These are phyloP conservation scores for Candida verbasci DNA, from an alignment of 805 yeast species.

Conservation along the genomic window DNA sequence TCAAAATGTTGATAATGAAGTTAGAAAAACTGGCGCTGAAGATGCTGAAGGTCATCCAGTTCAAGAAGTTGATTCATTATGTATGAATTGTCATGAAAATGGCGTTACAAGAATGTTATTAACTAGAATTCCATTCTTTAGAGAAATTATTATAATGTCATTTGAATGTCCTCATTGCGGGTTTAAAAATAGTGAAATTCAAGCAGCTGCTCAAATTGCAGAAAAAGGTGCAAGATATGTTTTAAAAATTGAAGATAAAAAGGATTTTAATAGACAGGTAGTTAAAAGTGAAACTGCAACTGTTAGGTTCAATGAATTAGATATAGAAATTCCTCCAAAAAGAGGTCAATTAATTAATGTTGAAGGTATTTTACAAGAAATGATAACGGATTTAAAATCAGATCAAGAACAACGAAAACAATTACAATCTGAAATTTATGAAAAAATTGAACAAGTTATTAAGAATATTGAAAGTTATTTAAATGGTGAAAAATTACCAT, in stretches of 20 bases:
- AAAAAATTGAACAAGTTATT: conserved; percentile 70
- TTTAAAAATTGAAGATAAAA: conserved; percentile 59
- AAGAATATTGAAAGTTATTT: conserved; percentile 54
- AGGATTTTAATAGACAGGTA: conserved; percentile 85
- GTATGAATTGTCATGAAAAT: conserved; percentile 90
- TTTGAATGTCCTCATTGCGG: conserved; percentile 96
- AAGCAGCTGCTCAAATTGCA: conserved; percentile 91
- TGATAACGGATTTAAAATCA: conserved; percentile 70
- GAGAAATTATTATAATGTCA: conserved; percentile 90
- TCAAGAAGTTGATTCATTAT: conserved; percentile 89
- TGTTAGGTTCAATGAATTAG: conserved; percentile 77
- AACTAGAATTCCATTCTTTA: conserved; percentile 86
- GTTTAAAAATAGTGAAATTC: conserved; percentile 85
- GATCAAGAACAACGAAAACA: conserved; percentile 81
- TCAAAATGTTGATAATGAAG: conserved; percentile 31
- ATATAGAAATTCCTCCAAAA: conserved; percentile 92
- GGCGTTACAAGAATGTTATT: conserved; percentile 82
- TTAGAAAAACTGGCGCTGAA: conserved; percentile 66
- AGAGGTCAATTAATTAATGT: conserved; percentile 90
- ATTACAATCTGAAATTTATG: conserved; percentile 68
- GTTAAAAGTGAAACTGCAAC: conserved; percentile 85
- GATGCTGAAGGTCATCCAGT: conserved; percentile 92
- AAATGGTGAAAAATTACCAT: conserved; percentile 69
- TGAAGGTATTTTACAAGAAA: conserved; percentile 83
- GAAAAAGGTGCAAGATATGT: conserved; percentile 78